Base-by-base conservation (phyloP, 306 rosid genomes). In the Prunus persica region DNA sequence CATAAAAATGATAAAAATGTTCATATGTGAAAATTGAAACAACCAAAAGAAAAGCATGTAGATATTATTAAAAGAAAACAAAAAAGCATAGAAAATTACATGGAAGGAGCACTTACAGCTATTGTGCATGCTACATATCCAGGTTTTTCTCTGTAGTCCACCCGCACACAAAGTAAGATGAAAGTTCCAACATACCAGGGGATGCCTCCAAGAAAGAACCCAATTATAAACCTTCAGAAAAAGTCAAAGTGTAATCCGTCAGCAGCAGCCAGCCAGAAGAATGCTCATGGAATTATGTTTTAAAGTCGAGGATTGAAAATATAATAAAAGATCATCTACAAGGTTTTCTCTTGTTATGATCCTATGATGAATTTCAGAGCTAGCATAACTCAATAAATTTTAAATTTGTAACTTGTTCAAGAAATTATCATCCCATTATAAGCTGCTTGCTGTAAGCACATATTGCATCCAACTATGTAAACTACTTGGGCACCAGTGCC, bases 131-230 rank as follows among this genome's bases (percentile, higher is more conserved):
- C 98, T 72, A 89, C 86, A 67, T 86, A 84, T 78, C 98, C 98
- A 72, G 97, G 88, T 76, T 93, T 93, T 77, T 93, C 98, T 67
- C 97, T 76, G 79, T 82, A 72, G 82, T 93, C 98, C 84, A 91
- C 89, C 2, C 45, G 90, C 16, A 82, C 83, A 72, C 84, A 93
- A 52, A 89, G 87, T 10, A 91, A 71, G 45, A 93, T 57, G 65
- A 93, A 77, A 67, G 91, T 10, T 88, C 97, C 96, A 67, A 87
- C 20, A 54, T 91, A 91, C 97, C 97, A 93, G 24, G 97, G 98
- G 77, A 86, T 11, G 47, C 97, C 93, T 24, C 96, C 97, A 81
- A 91, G 76, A 81, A 91, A 81, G 81, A 89, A 93, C 19, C 98
- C 98, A 63, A 54, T 25, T 77, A 93, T 65, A 77, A 93, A 93